phyloP scores from a whole-genome alignment of 2,329 filamentous ascomycete genomes.

The Phialophora macrospora region DNA sequence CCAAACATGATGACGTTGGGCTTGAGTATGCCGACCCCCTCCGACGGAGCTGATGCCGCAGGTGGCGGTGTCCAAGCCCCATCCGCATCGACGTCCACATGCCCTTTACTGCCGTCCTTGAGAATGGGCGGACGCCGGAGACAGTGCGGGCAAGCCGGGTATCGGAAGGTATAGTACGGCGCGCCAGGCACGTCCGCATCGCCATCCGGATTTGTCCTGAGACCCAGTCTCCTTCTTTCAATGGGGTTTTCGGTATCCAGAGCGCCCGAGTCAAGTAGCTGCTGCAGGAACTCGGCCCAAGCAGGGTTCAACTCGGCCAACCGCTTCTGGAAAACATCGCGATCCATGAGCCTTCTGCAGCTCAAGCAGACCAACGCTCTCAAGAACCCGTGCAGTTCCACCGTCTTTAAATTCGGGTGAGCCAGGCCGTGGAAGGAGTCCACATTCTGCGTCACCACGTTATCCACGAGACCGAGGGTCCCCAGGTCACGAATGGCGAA shows the following conservation, averaged over 20 bases:
- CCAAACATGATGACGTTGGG: conserved; percentile 97
- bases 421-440: conserved; percentile 86
- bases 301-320: conserved; percentile 80
- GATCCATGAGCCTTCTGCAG: conserved; percentile 73
- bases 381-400: conserved; percentile 92
- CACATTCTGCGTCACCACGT: conserved; percentile 93
- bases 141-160: conserved; percentile 86
- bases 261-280: conserved; percentile 74
- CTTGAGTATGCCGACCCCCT: conserved; percentile 77
- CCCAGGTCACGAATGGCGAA: conserved; percentile 75
- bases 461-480: conserved; percentile 71
- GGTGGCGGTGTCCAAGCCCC: conserved; percentile 69
- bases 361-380: conserved; percentile 79
- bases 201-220: conserved; percentile 90
- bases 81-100: conserved; percentile 74
- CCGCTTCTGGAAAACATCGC: conserved; percentile 75
- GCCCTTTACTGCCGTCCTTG: conserved; percentile 59
- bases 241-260: conserved; percentile 76
- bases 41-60: conserved; percentile 49
- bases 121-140: conserved; percentile 65
- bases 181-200: conserved; percentile 89
- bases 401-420: conserved; percentile 73
- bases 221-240: conserved; percentile 68
- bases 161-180: conserved; percentile 86
- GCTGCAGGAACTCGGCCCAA: conserved; percentile 77